Evolutionary conservation across 2,329 filamentous ascomycete genomes (phyloP), one percentile per base, ranked within the genome.

Genomic region (Lecanicillium sp.): DNA sequence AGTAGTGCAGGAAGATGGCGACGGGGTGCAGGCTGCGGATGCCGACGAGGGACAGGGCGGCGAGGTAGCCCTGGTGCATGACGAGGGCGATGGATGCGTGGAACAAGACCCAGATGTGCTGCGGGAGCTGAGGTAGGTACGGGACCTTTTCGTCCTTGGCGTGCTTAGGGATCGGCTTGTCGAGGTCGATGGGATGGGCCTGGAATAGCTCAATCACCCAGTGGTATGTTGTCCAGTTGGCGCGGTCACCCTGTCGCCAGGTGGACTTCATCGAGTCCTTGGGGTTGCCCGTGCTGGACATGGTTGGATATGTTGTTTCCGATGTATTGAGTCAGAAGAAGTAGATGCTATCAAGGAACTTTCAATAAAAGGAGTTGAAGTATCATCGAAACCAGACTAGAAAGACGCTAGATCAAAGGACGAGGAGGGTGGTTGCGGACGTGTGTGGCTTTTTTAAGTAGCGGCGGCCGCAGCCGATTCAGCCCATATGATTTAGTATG

Each of bases 261-360:
- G 57, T 60, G 15, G 57, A 60, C 49, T 58, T 59, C 54, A 60
- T 59, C 32, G 54, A 58, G 46, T 59, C 55, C 31, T 51, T 54
- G 10, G 39, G 29, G 20, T 33, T 36, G 28, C 13, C 29, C 11
- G 6, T 37, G 11, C 22, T 39, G n/a, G 39, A 14, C 39, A 40
- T 40, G 25, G 27, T 25, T n/a, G n/a, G n/a, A n/a, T n/a, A n/a
- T n/a, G n/a, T n/a, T n/a, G n/a, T n/a, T n/a, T n/a, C n/a, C n/a
- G n/a, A n/a, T n/a, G n/a, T n/a, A n/a, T n/a, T n/a, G n/a, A n/a
- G n/a, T n/a, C n/a, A n/a, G n/a, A n/a, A n/a, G n/a, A n/a, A n/a
- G n/a, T n/a, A n/a, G n/a, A n/a, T n/a, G n/a, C n/a, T n/a, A n/a
- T n/a, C n/a, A n/a, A n/a, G n/a, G n/a, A n/a, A n/a, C n/a, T n/a